A percentile compares a stretch with the other conserved stretches of the same genome.
Evolutionary conservation across 2,329 filamentous ascomycete genomes (phyloP).

Genomic region (Drechslera avenae): DNA sequence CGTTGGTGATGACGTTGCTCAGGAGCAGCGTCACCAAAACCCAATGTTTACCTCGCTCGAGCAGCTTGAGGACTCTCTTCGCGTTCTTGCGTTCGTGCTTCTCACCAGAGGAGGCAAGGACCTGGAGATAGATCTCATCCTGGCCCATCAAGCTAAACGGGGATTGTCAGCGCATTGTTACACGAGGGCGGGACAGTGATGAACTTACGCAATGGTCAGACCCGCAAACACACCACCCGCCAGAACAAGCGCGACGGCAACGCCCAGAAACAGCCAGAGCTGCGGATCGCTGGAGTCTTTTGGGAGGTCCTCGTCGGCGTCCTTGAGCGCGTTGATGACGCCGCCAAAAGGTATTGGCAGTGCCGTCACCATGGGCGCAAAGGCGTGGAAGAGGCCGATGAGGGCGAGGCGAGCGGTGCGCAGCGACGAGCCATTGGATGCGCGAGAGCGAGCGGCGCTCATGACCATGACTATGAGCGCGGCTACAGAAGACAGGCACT

Average conservation of each 20-base stretch:
- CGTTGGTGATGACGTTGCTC: constrained; percentile 97
- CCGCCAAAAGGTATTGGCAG: constrained; percentile 38
- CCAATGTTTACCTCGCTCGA: constrained; percentile 95
- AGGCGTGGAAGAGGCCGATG: constrained; percentile 39
- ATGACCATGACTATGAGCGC: constrained; percentile 41
- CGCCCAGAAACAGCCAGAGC: constrained; percentile 79
- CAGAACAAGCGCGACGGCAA: constrained; percentile 81
- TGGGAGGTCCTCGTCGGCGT: constrained; percentile 37
- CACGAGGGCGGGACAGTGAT: constrained; percentile 4
- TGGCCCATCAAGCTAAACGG: constrained; percentile 64
- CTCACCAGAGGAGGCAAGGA: constrained; percentile 83
- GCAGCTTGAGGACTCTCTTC: constrained; percentile 74
- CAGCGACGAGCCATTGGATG: constrained; percentile 39
- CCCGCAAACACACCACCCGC: constrained; percentile 93
- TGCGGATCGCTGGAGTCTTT: constrained; percentile 60
- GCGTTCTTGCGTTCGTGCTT: constrained; percentile 88
- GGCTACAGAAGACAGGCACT: constrained; percentile 21
- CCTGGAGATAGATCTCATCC: constrained; percentile 96
- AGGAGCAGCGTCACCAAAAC: constrained; percentile 91
- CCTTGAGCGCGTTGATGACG: constrained; percentile 23
- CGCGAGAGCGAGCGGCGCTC: constrained; percentile 29
- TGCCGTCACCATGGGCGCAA: constrained; percentile 41
- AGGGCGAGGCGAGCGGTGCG: constrained; percentile 33
- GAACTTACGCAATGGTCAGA: constrained; percentile 78
- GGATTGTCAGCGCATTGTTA: constrained; percentile 34